A percentile compares a stretch with the other conserved stretches of the same genome.
phyloP scores from a whole-genome alignment of 371 early-diverging fungal species.

The Circinella minor region DNA sequence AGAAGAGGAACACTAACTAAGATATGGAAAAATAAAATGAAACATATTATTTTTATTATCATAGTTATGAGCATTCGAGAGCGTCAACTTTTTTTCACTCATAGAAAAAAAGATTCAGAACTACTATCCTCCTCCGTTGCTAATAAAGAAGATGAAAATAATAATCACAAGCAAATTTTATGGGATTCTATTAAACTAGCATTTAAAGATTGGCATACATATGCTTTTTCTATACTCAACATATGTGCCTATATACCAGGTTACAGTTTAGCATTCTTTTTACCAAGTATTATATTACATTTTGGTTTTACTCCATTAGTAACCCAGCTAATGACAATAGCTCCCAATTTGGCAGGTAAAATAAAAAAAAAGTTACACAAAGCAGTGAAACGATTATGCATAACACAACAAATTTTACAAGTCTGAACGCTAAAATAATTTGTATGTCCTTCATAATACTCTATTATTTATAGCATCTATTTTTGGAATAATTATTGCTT shows the following conservation, averaged over 20 bases:
- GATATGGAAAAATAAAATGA: too few species aligned
- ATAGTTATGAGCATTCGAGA: conserved; percentile 31
- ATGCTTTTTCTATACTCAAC: conserved; percentile 58
- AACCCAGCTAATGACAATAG: conserved; percentile 47
- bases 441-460: background rate
- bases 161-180: conserved; percentile 57
- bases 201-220: conserved; percentile 62
- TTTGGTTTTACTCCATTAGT: conserved; percentile 60
- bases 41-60: background rate
- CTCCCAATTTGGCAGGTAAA: conserved; percentile 21
- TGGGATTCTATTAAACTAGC: conserved; percentile 59
- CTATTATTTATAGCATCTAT: conserved; percentile 40
- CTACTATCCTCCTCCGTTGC: too few species aligned
- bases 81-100: conserved; percentile 58
- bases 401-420: too few species aligned
- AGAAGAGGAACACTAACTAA: background rate
- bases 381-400: too few species aligned
- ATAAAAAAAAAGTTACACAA: background rate
- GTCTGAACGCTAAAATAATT: too few species aligned
- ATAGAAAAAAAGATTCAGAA: conserved; percentile 45
- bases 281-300: conserved; percentile 72
- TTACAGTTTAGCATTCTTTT: conserved; percentile 65
- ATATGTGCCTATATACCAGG: conserved; percentile 51
- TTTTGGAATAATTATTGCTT: conserved; percentile 56
- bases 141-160: conserved; percentile 57